A percentile compares a stretch with the other conserved stretches of the same genome.
Evolutionary conservation across 108 stramenopile species (phyloP).

Genomic region (Bacterosira constricta): DNA sequence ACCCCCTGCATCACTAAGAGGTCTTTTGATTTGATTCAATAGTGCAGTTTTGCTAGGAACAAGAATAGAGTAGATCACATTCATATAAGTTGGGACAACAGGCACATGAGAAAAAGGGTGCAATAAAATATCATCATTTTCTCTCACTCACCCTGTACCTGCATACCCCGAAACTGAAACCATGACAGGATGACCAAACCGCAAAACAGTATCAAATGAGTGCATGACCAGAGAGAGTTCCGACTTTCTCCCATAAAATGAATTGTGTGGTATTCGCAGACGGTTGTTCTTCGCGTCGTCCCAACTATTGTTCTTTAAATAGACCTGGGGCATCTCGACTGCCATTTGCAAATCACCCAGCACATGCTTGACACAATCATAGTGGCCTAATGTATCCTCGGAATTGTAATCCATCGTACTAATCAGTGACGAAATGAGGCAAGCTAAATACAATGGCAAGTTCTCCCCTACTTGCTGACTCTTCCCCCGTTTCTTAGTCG

Average conservation of each 20-base stretch:
- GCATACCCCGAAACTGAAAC: constrained; percentile 18
- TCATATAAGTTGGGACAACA: background rate
- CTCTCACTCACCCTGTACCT: constrained; percentile 22
- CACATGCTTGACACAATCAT: constrained; percentile 1
- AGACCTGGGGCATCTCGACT: background rate
- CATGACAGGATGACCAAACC: background rate
- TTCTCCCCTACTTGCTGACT: background rate
- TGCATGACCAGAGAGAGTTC: constrained; percentile 17
- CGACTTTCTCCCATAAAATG: constrained; percentile 18
- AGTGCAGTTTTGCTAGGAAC: constrained; percentile 19
- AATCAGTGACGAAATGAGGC: constrained; percentile 8
- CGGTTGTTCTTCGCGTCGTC: background rate
- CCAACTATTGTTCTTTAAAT: background rate
- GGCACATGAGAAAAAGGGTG: too few relatives aligned
- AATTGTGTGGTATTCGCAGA: background rate
- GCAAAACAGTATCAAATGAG: constrained; percentile 10
- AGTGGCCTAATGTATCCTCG: background rate
- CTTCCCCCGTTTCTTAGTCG: constrained; percentile 6
- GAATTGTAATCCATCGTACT: background rate
- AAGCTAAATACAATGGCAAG: constrained; percentile 14
- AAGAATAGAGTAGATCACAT: background rate
- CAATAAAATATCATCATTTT: background rate
- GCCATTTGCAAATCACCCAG: constrained; percentile 14
- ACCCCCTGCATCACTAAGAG: constrained; percentile 11
- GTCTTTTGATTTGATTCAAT: constrained; percentile 8